These are phyloP conservation scores for Cytospora leucostoma DNA, from an alignment of 2,329 filamentous ascomycete genomes.

Conservation along the genomic window DNA sequence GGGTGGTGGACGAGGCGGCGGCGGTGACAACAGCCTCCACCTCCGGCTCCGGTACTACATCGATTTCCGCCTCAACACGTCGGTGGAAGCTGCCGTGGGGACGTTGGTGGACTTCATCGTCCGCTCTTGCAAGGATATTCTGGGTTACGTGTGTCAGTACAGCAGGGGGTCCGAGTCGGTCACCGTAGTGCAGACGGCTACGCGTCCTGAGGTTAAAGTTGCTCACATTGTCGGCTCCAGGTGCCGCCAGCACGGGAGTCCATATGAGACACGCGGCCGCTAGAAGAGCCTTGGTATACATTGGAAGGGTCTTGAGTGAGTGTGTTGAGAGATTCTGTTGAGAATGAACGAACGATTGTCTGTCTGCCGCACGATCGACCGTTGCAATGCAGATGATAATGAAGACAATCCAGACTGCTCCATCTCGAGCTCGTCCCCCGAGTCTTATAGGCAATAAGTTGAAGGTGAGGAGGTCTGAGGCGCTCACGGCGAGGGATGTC, in stretches of 20 bases:
- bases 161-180: too few relatives aligned
- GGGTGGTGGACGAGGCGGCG: too few relatives aligned
- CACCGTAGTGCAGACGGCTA: too few relatives aligned
- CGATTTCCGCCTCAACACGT: too few relatives aligned
- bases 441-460: constrained; percentile 19
- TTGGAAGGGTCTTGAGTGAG: constrained; percentile 10
- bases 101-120: background rate
- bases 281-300: constrained; percentile 14
- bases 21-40: too few relatives aligned
- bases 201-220: background rate
- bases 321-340: background rate
- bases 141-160: too few relatives aligned
- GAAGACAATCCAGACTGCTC: background rate
- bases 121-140: background rate
- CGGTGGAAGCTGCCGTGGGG: too few relatives aligned
- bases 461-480: background rate
- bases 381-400: constrained; percentile 11
- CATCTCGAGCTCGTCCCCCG: constrained; percentile 14
- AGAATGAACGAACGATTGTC: constrained; percentile 1
- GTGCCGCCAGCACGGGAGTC: constrained; percentile 11
- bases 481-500: constrained; percentile 18
- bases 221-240: constrained; percentile 8
- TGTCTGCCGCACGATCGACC: constrained; percentile 17
- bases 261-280: constrained; percentile 9
- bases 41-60: too few relatives aligned